These are phyloP conservation scores for Eutrema yunnanense DNA, from an alignment of 345 rosid species.

Conservation along the genomic window DNA sequence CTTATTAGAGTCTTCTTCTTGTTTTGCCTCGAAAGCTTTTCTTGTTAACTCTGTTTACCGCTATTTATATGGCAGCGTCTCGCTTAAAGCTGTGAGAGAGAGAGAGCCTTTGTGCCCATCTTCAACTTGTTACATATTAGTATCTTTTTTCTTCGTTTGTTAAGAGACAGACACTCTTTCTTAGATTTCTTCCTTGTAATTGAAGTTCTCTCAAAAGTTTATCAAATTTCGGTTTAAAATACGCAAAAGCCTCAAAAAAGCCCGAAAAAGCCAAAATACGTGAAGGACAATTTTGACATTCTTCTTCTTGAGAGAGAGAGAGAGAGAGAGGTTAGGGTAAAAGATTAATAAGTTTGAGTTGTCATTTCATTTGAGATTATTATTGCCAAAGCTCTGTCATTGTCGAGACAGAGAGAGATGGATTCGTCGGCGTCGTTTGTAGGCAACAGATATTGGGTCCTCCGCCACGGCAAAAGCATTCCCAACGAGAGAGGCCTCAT, in stretches of 20 bases:
- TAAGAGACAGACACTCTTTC: background rate
- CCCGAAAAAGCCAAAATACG: no score
- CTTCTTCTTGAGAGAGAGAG: no score
- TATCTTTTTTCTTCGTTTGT: background rate
- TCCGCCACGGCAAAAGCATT: slow-evolving; percentile 84
- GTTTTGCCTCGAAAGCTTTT: background rate
- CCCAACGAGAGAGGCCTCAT: slow-evolving; percentile 85
- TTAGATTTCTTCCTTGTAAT: no score
- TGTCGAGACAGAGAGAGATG: slow-evolving; percentile 26
- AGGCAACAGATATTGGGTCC: slow-evolving; percentile 66
- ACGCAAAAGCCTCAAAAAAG: no score
- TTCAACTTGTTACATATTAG: background rate
- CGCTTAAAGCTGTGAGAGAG: slow-evolving; percentile 4
- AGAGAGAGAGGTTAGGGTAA: background rate
- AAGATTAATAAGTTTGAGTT: background rate
- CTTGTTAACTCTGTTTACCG: background rate
- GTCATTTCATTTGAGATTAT: no score
- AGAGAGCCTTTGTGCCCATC: background rate
- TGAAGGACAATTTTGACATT: no score
- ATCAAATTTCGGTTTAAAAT: background rate
- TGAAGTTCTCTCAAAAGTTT: no score
- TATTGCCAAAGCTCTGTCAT: background rate
- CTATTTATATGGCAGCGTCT: slow-evolving; percentile 18
- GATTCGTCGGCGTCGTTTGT: slow-evolving; percentile 30
- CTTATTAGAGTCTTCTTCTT: background rate